Evolutionary conservation across 2,329 filamentous ascomycete genomes (phyloP).

Genomic region (Arthrinium puccinioides): DNA sequence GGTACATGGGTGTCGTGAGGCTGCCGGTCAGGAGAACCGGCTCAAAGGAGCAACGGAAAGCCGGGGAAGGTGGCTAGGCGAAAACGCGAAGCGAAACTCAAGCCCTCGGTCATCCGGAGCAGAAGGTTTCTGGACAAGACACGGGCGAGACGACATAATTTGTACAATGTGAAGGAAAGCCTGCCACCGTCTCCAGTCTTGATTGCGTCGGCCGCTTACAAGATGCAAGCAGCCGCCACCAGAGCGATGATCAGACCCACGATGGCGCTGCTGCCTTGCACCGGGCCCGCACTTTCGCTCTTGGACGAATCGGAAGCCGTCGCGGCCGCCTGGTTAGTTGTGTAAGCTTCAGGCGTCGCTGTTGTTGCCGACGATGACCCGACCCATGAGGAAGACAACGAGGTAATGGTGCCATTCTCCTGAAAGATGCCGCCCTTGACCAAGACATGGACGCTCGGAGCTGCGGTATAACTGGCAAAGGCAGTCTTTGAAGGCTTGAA

Average conservation of each 20-base stretch:
- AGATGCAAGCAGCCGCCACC: conserved; percentile 36
- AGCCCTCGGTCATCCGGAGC: background rate
- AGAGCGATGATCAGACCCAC: conserved; percentile 49
- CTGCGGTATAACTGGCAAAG: conserved; percentile 9
- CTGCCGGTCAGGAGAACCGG: background rate
- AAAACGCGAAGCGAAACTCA: background rate
- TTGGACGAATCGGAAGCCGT: conserved; percentile 27
- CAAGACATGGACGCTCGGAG: conserved; percentile 12
- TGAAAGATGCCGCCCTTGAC: conserved; percentile 43
- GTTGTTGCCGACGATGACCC: conserved; percentile 12
- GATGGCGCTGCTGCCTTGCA: conserved; percentile 42
- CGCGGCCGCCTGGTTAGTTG: conserved; percentile 14
- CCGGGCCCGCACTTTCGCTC: conserved; percentile 35
- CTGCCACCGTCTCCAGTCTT: background rate
- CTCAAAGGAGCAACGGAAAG: background rate
- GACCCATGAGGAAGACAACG: conserved; percentile 6
- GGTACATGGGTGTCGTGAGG: background rate
- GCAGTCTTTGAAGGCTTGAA: background rate
- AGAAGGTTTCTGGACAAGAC: background rate
- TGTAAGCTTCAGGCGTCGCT: conserved; percentile 19
- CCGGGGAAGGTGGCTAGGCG: background rate
- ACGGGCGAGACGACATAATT: background rate
- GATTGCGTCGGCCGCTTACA: conserved; percentile 10
- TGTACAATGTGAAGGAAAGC: background rate
- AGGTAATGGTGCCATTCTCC: conserved; percentile 34